Evolutionary conservation across 208 protist species (phyloP), one percentile per base, ranked within the genome.

Genomic region (Vickermania ingenoplastis): DNA sequence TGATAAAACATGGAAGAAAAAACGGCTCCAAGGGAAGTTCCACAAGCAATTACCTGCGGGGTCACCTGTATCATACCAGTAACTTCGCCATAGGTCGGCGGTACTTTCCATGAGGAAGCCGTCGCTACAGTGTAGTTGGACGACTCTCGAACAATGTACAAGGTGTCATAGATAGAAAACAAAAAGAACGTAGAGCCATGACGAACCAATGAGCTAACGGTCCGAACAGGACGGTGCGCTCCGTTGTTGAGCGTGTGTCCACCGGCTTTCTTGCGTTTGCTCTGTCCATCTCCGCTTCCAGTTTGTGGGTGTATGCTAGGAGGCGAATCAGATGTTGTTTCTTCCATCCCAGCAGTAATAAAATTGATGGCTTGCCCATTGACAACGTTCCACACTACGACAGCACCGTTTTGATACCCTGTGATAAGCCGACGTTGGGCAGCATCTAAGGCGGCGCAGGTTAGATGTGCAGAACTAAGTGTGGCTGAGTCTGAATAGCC

Each of bases 301-400:
- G 11, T 17, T 7, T 7, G 7, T 7, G 36, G 36, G 7, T 7
- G 36, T 17, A 7, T 7, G 36, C 11, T n/a, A 45, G 36, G 36
- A 41, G 27, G 54, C 17, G n/a, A 14, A n/a, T 27, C 17, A 17
- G 5, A 4, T 2, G 23, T 31, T 17, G 28, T 2, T 29, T 53
- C 28, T 21, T 59, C 58, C 63, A 70, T 69, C n/a, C 36, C 73
- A 22, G 77, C 81, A 21, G 76, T 88, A 57, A 88, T 78, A 24
- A 88, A 69, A 57, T 75, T 79, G 49, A 79, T 76, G 5, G 81
- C 76, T 63, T 90, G 86, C 13, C 86, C 86, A 66, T 93, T 93
- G 36, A 90, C 63, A 2, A 83, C 61, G 54, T 89, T 90, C 86
- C 86, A 93, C 31, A 88, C 83, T 23, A 83, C 86, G 60, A 88